These are phyloP conservation scores for Mariannaea sp. DNA, from an alignment of 2,329 filamentous ascomycete species.

Conservation along the genomic window DNA sequence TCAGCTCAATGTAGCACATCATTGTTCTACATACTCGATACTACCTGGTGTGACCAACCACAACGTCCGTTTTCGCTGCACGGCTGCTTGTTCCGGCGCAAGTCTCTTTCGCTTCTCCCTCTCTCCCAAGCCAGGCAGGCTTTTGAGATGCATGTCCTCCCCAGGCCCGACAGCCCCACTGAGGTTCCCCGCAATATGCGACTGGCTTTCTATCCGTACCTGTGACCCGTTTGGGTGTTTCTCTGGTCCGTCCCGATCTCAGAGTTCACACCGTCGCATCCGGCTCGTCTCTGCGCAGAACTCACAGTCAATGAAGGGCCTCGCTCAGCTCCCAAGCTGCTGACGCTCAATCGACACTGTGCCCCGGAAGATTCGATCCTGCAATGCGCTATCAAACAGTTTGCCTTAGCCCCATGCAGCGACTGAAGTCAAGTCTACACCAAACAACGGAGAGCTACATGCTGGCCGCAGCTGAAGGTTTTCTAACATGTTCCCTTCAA, in stretches of 20 bases:
- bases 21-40: neutral
- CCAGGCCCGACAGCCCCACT: slow-evolving; percentile 30
- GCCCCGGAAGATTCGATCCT: slow-evolving; percentile 14
- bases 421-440: slow-evolving; percentile 4
- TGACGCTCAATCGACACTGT: slow-evolving; percentile 19
- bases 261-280: slow-evolving; percentile 38
- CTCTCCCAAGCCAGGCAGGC: neutral
- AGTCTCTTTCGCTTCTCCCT: neutral
- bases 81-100: slow-evolving; percentile 24
- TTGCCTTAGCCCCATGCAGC: slow-evolving; percentile 34
- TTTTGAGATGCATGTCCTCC: slow-evolving; percentile 27
- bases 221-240: neutral
- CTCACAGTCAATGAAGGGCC: slow-evolving; percentile 34
- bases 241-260: slow-evolving; percentile 35
- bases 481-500: slow-evolving; percentile 10
- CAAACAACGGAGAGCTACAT: slow-evolving; percentile 21
- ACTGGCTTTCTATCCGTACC: slow-evolving; percentile 7
- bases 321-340: slow-evolving; percentile 4
- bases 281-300: slow-evolving; percentile 19
- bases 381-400: slow-evolving; percentile 26
- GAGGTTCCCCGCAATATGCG: slow-evolving; percentile 36
- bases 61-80: slow-evolving; percentile 7
- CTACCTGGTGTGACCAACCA: slow-evolving; percentile 20
- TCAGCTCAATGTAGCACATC: slow-evolving; percentile 15
- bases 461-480: slow-evolving; percentile 3